These are phyloP conservation scores for Croton setiger DNA, from an alignment of 441 rosid genomes.

Conservation along the genomic window DNA sequence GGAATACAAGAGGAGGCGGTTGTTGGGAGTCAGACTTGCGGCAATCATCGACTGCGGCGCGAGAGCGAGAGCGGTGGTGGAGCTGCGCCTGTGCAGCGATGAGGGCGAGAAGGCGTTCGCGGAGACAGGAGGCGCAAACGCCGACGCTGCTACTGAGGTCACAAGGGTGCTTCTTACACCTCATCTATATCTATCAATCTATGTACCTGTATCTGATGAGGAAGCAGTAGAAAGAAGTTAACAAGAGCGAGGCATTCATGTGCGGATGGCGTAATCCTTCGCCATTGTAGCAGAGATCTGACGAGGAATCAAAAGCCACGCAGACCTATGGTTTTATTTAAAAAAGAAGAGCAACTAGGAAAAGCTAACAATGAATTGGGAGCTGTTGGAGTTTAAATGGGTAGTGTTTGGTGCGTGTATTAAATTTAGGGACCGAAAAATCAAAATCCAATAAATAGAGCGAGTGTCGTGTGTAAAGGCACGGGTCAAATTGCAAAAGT, in stretches of 20 bases:
- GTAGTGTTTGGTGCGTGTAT: background rate
- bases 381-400: background rate
- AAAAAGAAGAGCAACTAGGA: background rate
- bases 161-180: slow-evolving; percentile 62
- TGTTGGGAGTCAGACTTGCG: slow-evolving; percentile 29
- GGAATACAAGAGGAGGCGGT: slow-evolving; percentile 45
- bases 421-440: background rate
- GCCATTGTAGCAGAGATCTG: slow-evolving; percentile 20
- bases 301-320: slow-evolving; percentile 19
- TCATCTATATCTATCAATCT: no score
- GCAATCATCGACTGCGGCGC: slow-evolving; percentile 22
- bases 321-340: no score
- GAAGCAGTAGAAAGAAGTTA: no score
- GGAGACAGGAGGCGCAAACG: slow-evolving; percentile 91
- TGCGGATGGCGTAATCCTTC: background rate
- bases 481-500: background rate
- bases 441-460: no score
- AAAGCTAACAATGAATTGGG: background rate
- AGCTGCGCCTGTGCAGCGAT: slow-evolving; percentile 50
- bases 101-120: slow-evolving; percentile 58
- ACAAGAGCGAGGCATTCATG: background rate
- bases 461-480: background rate
- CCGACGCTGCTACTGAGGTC: slow-evolving; percentile 74
- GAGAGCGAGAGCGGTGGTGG: background rate
- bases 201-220: no score